A percentile compares a stretch with the other conserved stretches of the same genome.
These are phyloP conservation scores for Penicillium sp. DNA, from an alignment of 2,329 filamentous ascomycete species.

Conservation along the genomic window DNA sequence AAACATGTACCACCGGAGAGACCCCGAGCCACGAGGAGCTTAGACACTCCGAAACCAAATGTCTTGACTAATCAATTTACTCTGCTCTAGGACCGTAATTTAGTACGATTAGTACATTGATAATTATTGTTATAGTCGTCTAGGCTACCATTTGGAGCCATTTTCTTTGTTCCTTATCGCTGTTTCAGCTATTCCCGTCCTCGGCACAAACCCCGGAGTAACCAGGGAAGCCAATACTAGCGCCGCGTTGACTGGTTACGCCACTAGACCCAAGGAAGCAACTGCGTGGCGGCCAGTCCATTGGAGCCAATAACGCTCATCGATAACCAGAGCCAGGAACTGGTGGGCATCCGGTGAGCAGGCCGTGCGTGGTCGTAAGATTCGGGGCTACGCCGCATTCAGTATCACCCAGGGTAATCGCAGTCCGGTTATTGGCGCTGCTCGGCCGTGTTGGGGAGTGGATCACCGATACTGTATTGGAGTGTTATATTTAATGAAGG, in stretches of 20 bases:
- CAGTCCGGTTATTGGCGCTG: slow-evolving; percentile 7
- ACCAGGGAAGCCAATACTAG: slow-evolving; percentile 10
- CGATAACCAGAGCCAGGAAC: slow-evolving; percentile 18
- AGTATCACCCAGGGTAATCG: slow-evolving; percentile 22
- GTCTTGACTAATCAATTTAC: background rate
- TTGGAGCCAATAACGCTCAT: slow-evolving; percentile 3
- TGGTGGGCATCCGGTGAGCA: slow-evolving; percentile 11
- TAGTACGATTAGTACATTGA: too few relatives aligned
- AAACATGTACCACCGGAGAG: background rate
- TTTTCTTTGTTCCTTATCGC: background rate
- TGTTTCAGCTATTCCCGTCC: slow-evolving; percentile 2
- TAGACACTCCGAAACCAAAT: background rate
- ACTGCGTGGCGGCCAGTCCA: slow-evolving; percentile 5
- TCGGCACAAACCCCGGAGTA: slow-evolving; percentile 10
- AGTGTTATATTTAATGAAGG: too few relatives aligned
- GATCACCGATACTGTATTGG: slow-evolving; percentile 9
- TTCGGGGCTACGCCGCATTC: slow-evolving; percentile 18
- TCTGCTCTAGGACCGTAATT: too few relatives aligned
- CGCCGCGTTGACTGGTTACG: slow-evolving; percentile 5
- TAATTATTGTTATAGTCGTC: background rate
- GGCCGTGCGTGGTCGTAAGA: slow-evolving; percentile 24
- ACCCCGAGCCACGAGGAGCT: background rate
- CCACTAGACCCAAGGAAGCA: slow-evolving; percentile 12
- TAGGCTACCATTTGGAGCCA: background rate
- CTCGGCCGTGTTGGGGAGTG: slow-evolving; percentile 5